Conservation (phyloP, 2,329 filamentous ascomycete genomes). For the Pseudocercospora fuligena region DNA sequence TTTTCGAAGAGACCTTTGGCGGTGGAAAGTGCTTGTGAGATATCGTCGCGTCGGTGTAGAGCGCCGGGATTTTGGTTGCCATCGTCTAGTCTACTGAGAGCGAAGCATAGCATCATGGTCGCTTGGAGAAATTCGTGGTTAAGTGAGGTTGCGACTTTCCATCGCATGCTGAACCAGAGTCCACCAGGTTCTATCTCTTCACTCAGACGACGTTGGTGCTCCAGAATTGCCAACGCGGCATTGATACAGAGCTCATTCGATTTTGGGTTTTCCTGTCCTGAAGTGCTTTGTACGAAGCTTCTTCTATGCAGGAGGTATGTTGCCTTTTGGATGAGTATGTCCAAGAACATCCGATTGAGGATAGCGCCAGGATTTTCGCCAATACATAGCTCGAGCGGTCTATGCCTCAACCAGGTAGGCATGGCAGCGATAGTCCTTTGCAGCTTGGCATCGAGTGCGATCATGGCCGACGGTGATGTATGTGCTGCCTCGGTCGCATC, state of each 20-base stretch:
- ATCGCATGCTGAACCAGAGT: slow-evolving; percentile 9
- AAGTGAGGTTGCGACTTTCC: slow-evolving; percentile 3
- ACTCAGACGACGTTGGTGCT: background rate
- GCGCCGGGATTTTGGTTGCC: background rate
- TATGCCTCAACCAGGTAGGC: background rate
- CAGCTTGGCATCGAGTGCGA: background rate
- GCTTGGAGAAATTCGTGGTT: slow-evolving; percentile 12
- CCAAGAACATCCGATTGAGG: background rate
- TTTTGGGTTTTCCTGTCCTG: background rate
- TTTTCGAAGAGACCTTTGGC: background rate
- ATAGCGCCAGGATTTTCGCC: slow-evolving; percentile 1
- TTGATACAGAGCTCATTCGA: background rate
- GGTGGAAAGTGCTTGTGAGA: background rate
- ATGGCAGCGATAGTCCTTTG: slow-evolving; percentile 1
- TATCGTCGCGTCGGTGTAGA: background rate
- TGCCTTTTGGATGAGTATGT: slow-evolving; percentile 6
- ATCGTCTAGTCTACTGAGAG: background rate
- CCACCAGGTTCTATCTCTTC: slow-evolving; percentile 1
- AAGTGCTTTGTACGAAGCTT: background rate
- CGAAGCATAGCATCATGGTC: slow-evolving; percentile 14
- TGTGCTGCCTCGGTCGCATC: slow-evolving; percentile 1
- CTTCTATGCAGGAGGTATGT: slow-evolving; percentile 4
- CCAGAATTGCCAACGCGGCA: background rate
- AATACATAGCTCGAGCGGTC: background rate
- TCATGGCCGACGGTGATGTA: background rate